A percentile compares a stretch with the other conserved stretches of the same genome.
Evolutionary conservation across 345 rosid genomes (phyloP).

Genomic region (Dipteronia sinensis): DNA sequence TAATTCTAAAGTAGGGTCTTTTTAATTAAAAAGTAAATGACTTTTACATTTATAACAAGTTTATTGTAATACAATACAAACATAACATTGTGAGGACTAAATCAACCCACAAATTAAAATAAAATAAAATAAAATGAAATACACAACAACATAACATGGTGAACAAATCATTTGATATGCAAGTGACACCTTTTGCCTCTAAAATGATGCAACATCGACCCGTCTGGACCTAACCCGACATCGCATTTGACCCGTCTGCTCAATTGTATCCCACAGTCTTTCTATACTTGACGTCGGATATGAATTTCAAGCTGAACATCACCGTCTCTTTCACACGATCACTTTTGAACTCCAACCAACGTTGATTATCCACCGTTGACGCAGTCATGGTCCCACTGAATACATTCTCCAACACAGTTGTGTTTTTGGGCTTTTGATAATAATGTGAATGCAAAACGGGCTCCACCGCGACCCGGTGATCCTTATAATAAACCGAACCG

Average conservation of each 20-base stretch:
- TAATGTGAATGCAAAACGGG: constrained; percentile 18
- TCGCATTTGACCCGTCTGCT: constrained; percentile 36
- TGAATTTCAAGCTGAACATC: constrained; percentile 26
- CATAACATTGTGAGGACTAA: neutral
- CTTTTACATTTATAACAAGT: neutral
- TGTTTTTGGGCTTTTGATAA: constrained; percentile 36
- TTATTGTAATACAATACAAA: neutral
- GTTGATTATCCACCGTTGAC: constrained; percentile 15
- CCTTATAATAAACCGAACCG: constrained; percentile 33
- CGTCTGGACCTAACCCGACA: constrained; percentile 28
- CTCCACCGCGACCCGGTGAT: constrained; percentile 20
- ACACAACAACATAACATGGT: neutral
- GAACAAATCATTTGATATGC: neutral
- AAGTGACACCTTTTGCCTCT: constrained; percentile 29
- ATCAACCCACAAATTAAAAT: neutral
- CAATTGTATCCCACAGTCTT: constrained; percentile 27
- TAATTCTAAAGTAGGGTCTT: no score
- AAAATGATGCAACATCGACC: constrained; percentile 22
- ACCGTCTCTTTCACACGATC: constrained; percentile 31
- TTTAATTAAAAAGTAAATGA: no score
- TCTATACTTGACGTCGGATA: constrained; percentile 25
- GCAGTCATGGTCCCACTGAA: constrained; percentile 21
- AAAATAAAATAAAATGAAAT: neutral
- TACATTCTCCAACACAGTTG: constrained; percentile 15
- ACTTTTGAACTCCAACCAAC: constrained; percentile 29